These are phyloP conservation scores for Vitis riparia DNA, from an alignment of 164 flowering plant genomes.

Conservation along the genomic window DNA sequence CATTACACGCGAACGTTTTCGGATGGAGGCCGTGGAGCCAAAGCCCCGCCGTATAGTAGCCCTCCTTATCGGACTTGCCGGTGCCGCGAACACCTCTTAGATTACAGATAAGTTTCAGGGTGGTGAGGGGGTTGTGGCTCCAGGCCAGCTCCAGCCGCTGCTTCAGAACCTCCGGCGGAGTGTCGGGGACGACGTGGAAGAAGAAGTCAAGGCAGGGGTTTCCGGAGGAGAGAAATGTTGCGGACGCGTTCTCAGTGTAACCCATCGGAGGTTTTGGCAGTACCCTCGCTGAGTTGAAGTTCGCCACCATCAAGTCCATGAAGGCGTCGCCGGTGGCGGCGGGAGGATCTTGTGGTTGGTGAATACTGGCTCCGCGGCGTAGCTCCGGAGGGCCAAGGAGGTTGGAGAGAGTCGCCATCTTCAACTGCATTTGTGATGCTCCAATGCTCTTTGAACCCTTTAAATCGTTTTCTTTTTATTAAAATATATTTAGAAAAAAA, in stretches of 20 bases:
- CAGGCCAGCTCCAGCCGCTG: conserved; percentile 33
- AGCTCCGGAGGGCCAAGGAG: too few relatives aligned
- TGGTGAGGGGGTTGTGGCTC: conserved; percentile 36
- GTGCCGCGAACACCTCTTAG: conserved; percentile 61
- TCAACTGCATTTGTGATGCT: too few relatives aligned
- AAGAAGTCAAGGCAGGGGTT: conserved; percentile 67
- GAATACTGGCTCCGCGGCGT: too few relatives aligned
- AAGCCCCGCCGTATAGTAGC: conserved; percentile 37
- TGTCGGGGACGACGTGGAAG: conserved; percentile 58
- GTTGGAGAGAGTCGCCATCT: too few relatives aligned
- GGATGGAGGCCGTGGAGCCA: conserved; percentile 42
- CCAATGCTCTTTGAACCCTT: too few relatives aligned
- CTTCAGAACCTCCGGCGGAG: conserved; percentile 27
- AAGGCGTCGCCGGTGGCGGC: too few relatives aligned
- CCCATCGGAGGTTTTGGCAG: conserved; percentile 21
- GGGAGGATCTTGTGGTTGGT: too few relatives aligned
- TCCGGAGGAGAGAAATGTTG: conserved; percentile 46
- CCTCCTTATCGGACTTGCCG: conserved; percentile 42
- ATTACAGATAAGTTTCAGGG: conserved; percentile 58
- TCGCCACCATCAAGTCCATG: too few relatives aligned
- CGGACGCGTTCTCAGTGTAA: conserved; percentile 40
- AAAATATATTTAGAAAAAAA: too few relatives aligned
- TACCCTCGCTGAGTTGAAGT: too few relatives aligned
- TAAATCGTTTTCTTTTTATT: too few relatives aligned
- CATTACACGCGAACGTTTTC: conserved; percentile 28